These are phyloP conservation scores for Penicillium macrosclerotiorum DNA, from an alignment of 495 filamentous ascomycete genomes.

Conservation along the genomic window DNA sequence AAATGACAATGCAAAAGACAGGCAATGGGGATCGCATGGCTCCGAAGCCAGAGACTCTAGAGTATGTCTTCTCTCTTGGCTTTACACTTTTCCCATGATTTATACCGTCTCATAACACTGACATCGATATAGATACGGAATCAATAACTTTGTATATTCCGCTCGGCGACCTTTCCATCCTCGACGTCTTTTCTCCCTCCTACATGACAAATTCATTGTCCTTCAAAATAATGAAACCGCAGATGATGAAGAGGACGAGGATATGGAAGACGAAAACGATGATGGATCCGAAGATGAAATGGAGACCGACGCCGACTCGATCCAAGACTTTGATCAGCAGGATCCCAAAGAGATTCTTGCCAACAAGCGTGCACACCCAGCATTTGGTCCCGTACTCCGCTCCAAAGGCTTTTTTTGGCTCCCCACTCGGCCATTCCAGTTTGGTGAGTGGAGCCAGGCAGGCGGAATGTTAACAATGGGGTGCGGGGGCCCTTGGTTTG, in stretches of 20 bases:
- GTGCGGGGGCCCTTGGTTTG: slow-evolving; percentile 54
- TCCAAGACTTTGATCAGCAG: slow-evolving; percentile 37
- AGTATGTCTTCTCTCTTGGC: slow-evolving; percentile 34
- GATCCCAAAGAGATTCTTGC: slow-evolving; percentile 36
- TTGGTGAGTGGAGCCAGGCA: slow-evolving; percentile 60
- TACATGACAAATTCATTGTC: slow-evolving; percentile 56
- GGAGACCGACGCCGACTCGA: slow-evolving; percentile 34
- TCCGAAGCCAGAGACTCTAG: slow-evolving; percentile 57
- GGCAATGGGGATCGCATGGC: slow-evolving; percentile 42
- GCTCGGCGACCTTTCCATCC: slow-evolving; percentile 54
- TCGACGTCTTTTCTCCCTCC: slow-evolving; percentile 43
- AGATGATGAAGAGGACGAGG: slow-evolving; percentile 32
- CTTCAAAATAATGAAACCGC: slow-evolving; percentile 43
- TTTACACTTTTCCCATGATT: no score
- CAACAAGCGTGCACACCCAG: slow-evolving; percentile 43
- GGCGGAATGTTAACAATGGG: slow-evolving; percentile 57
- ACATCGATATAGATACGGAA: slow-evolving; percentile 38
- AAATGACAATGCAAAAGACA: slow-evolving; percentile 45
- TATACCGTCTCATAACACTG: no score
- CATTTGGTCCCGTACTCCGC: slow-evolving; percentile 42
- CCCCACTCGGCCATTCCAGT: slow-evolving; percentile 41
- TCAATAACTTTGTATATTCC: slow-evolving; percentile 56
- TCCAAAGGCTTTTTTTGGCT: slow-evolving; percentile 51
- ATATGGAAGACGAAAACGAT: slow-evolving; percentile 33
- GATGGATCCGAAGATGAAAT: slow-evolving; percentile 33